phyloP scores from a whole-genome alignment of 2,329 filamentous ascomycete species.

The Fusarium napiforme region DNA sequence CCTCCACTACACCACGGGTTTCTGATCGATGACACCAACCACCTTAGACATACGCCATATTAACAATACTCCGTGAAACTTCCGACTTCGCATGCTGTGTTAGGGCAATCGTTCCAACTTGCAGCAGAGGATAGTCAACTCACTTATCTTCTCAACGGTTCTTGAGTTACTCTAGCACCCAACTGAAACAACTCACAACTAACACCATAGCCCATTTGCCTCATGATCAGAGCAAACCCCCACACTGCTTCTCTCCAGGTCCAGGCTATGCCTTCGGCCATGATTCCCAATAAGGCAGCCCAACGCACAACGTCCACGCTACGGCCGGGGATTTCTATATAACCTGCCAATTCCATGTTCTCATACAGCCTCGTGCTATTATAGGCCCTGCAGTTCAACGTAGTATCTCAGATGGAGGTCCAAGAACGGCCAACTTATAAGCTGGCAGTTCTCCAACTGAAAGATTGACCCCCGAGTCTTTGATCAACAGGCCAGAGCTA shows the following conservation, averaged over 20 bases:
- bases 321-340: conserved; percentile 23
- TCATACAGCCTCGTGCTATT: conserved; percentile 23
- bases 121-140: not conserved
- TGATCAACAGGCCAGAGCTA: not conserved
- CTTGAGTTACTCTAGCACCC: not conserved
- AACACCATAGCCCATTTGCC: not conserved
- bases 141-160: not conserved
- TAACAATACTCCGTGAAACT: not conserved
- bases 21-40: not conserved
- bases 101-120: not conserved
- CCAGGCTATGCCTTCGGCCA: conserved; percentile 25
- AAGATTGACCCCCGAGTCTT: not conserved
- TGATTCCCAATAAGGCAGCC: conserved; percentile 39
- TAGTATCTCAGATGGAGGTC: conserved; percentile 6
- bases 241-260: conserved; percentile 20
- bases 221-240: conserved; percentile 23
- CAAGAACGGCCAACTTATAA: conserved; percentile 21
- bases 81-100: not conserved
- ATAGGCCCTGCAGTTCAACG: conserved; percentile 27
- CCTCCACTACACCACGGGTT: conserved; percentile 1
- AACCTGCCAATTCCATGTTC: conserved; percentile 42
- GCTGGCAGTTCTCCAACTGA: not conserved
- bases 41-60: not conserved
- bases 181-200: not conserved
- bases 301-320: conserved; percentile 14